Conservation (phyloP, 352 stramenopile genomes). For the Phytophthora melonis region DNA sequence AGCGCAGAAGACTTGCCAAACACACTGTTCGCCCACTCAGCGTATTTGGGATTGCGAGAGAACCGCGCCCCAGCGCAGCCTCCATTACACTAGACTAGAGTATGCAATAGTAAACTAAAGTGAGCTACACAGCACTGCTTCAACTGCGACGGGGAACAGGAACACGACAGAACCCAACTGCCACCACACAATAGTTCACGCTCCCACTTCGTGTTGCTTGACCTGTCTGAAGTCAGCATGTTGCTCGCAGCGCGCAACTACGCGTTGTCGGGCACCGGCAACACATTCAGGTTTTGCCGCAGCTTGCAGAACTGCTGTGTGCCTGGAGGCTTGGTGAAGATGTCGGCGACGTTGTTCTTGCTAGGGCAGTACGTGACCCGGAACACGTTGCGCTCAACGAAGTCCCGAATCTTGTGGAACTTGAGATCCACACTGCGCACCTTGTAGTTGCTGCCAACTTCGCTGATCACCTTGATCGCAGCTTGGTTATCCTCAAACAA, state of each 20-base stretch:
- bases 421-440: no score
- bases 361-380: not conserved
- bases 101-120: not conserved
- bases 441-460: no score
- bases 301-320: not conserved
- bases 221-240: not conserved
- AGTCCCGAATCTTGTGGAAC: not conserved
- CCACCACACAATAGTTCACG: not conserved
- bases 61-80: not conserved
- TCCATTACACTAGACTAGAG: not conserved
- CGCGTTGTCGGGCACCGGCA: not conserved
- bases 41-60: not conserved
- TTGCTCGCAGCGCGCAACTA: not conserved
- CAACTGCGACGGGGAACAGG: not conserved
- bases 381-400: not conserved
- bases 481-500: no score
- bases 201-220: not conserved
- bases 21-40: not conserved
- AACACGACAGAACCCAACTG: not conserved
- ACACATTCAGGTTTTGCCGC: not conserved
- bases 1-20: not conserved
- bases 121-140: not conserved
- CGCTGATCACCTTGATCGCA: no score
- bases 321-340: not conserved
- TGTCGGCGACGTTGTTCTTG: not conserved